Base-by-base conservation (phyloP, 169 alveolate genomes). In the Eimeria falciformis region DNA sequence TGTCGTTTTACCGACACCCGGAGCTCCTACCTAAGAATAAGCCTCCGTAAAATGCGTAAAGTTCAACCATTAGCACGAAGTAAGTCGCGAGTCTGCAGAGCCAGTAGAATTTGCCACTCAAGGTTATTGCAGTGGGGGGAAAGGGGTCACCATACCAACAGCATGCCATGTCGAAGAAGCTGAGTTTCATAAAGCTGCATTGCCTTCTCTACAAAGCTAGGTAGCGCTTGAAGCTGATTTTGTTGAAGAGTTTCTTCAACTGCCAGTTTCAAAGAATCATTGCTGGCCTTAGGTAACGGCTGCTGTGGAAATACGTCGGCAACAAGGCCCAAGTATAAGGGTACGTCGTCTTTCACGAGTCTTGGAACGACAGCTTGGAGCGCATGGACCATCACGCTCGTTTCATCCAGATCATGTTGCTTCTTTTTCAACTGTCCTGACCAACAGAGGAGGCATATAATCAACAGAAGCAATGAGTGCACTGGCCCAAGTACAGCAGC, bases 351-450 rank as follows among this genome's bases (percentile, higher is more conserved):
- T 58, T 91, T 91, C 33, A 95, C 90, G 88, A 97, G 96, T 95
- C 97, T 98, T 27, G 99, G 99, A 89, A 97, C 95, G 71, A 97
- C 97, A 92, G 98, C 99, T 88, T 98, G 97, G 93, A 98, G 89
- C 47, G 99, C 99, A 91, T 98, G 97, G 98, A 98, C 97, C 91
- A 98, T 43, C 5, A 66, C 78, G 12, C 46, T 95, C 73, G 97
- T 93, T 50, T 98, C 99, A 45, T 96, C 97, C 69, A 96, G 95
- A 21, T 97, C 96, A 82, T 97, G 97, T 84, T 96, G 97, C 29
- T 95, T 96, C 62, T 66, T 50, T 46, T 66, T 90, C 85, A 77
- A 43, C 45, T 50, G 46, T 6, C 84, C 94, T 69, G 78, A 17
- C 3, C 91, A 12, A 29, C n/a, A 21, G 1, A 53, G 65, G 3